Conservation (phyloP, 495 filamentous ascomycete genomes). For the Xylaria palmicola region DNA sequence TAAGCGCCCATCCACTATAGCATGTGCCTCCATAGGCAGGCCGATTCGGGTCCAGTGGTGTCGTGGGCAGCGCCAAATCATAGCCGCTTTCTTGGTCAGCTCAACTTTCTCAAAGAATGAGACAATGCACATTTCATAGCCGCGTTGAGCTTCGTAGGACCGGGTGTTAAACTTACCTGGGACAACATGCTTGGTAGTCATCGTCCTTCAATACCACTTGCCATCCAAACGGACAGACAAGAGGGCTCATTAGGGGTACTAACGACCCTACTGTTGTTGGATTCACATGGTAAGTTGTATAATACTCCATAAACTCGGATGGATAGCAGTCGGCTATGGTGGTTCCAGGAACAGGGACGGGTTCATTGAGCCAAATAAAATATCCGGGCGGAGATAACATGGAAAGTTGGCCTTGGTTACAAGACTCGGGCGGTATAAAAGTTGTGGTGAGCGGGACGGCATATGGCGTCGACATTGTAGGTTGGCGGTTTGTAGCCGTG, state of each 20-base stretch:
- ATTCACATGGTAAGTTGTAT: slow-evolving; percentile 3
- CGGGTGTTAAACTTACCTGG: slow-evolving; percentile 14
- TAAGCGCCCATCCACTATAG: slow-evolving; percentile 20
- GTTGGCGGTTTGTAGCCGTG: not conserved
- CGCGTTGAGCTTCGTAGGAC: too few species aligned
- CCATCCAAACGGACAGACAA: slow-evolving; percentile 24
- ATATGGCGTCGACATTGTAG: slow-evolving; percentile 13
- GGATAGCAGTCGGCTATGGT: slow-evolving; percentile 28
- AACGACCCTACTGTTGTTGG: slow-evolving; percentile 11
- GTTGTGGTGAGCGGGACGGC: slow-evolving; percentile 24
- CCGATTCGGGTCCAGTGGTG: slow-evolving; percentile 16
- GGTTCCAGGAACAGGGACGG: slow-evolving; percentile 24
- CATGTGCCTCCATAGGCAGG: slow-evolving; percentile 29
- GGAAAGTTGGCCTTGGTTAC: slow-evolving; percentile 23
- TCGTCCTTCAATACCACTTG: slow-evolving; percentile 5
- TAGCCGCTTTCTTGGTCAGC: not conserved
- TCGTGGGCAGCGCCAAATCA: slow-evolving; percentile 10
- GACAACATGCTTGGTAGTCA: slow-evolving; percentile 30
- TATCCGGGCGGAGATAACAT: slow-evolving; percentile 21
- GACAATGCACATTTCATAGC: too few species aligned
- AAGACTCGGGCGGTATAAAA: slow-evolving; percentile 22
- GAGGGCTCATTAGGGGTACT: slow-evolving; percentile 22
- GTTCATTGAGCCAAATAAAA: slow-evolving; percentile 26
- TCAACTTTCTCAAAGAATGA: not conserved
- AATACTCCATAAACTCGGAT: slow-evolving; percentile 22